phyloP scores from a whole-genome alignment of 73 alveolate species.

The Stentor roeselii region DNA sequence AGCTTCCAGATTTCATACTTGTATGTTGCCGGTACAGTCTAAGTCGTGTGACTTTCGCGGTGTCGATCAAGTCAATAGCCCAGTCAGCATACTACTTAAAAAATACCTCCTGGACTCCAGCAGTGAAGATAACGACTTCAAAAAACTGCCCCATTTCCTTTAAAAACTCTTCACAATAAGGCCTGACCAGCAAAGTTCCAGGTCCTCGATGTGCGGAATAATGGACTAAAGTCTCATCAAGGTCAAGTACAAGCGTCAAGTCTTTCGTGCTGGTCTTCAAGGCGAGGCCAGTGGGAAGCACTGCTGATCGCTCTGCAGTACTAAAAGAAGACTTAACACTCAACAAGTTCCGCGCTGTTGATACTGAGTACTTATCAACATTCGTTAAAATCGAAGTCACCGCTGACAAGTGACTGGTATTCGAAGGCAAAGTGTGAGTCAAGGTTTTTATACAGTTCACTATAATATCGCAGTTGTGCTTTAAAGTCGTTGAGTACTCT shows the following conservation, averaged over 20 bases:
- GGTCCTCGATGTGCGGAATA: conserved; percentile 42
- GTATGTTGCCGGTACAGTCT: conserved; percentile 94
- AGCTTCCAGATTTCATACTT: conserved; percentile 47
- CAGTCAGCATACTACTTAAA: conserved; percentile 86
- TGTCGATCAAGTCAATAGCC: conserved; percentile 89
- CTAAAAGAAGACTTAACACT: not conserved
- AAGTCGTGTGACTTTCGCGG: conserved; percentile 60
- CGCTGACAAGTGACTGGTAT: not conserved
- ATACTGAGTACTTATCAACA: not conserved
- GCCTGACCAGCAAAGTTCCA: conserved; percentile 83
- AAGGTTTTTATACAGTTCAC: not conserved
- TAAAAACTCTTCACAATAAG: conserved; percentile 90
- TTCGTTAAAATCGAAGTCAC: not conserved
- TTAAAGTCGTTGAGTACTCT: conserved; percentile 7
- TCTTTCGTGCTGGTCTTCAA: not conserved
- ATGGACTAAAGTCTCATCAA: conserved; percentile 54
- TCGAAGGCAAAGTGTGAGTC: not conserved
- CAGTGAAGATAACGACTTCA: conserved; percentile 96
- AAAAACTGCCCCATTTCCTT: conserved; percentile 74
- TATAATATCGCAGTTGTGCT: conserved; percentile 2
- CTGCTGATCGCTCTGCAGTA: not conserved
- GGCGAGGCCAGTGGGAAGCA: conserved; percentile 30
- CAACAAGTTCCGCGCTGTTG: not conserved
- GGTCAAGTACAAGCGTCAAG: conserved; percentile 46
- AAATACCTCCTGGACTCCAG: conserved; percentile 86